Conservation (phyloP, 495 filamentous ascomycete genomes). For the Margaritispora aquatica region DNA sequence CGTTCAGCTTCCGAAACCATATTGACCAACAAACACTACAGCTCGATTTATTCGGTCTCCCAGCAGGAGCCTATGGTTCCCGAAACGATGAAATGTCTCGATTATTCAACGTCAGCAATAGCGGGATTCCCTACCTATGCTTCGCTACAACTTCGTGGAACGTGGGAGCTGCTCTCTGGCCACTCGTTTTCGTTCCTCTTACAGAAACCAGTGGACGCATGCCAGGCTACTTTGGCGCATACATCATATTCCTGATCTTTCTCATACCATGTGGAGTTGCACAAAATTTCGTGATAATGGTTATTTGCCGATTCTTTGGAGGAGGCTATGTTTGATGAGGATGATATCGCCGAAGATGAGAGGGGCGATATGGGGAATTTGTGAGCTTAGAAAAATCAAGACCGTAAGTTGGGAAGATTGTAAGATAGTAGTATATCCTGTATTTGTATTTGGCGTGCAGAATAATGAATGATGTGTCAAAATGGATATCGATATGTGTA, state of each 20-base stretch:
- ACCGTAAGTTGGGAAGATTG: too few relatives aligned
- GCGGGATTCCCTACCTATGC: constrained; percentile 43
- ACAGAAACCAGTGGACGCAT: constrained; percentile 47
- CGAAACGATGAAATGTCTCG: neutral
- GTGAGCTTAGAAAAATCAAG: too few relatives aligned
- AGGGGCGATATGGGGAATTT: neutral
- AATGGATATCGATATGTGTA: too few relatives aligned
- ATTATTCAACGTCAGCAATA: constrained; percentile 37
- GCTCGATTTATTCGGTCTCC: neutral
- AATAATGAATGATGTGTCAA: too few relatives aligned
- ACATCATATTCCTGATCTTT: constrained; percentile 47
- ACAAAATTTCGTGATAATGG: constrained; percentile 46
- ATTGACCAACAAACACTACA: neutral
- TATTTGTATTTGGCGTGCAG: too few relatives aligned
- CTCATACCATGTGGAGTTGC: constrained; percentile 45
- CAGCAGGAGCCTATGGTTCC: neutral
- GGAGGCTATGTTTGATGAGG: constrained; percentile 25
- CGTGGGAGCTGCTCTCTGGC: constrained; percentile 38
- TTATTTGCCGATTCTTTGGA: constrained; percentile 56
- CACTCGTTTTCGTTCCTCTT: constrained; percentile 42
- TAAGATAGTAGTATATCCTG: too few relatives aligned
- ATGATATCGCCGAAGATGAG: constrained; percentile 6
- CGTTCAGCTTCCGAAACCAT: neutral
- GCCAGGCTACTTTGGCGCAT: constrained; percentile 37
- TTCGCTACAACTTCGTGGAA: constrained; percentile 48